phyloP scores from a whole-genome alignment of 2,329 filamentous ascomycete species.

The Escovopsis weberi region DNA sequence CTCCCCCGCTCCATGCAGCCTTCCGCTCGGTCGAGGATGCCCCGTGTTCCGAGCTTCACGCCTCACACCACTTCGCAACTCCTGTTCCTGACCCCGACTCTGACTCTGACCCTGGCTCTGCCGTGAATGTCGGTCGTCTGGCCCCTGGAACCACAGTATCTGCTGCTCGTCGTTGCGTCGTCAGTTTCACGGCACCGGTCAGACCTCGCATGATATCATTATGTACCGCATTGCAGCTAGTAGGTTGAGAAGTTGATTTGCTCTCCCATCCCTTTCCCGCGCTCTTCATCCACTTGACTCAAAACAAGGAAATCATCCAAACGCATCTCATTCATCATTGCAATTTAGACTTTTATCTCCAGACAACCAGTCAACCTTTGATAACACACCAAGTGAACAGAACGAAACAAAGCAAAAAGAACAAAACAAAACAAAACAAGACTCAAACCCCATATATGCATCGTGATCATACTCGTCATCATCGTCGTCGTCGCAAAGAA shows the following conservation, averaged over 20 bases:
- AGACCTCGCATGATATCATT: no score
- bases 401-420: no score
- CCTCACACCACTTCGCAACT: no score
- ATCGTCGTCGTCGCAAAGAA: neutral
- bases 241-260: neutral
- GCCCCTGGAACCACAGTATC: no score
- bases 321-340: neutral
- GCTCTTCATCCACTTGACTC: no score
- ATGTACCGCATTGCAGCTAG: neutral
- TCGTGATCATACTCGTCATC: neutral
- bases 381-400: neutral
- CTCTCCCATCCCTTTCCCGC: neutral
- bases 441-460: neutral
- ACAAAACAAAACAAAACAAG: neutral
- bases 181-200: no score
- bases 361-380: neutral
- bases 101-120: neutral
- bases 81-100: neutral
- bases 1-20: no score
- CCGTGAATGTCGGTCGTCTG: no score
- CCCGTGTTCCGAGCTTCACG: no score
- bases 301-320: no score
- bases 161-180: no score
- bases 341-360: neutral
- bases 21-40: no score